Base-by-base conservation (phyloP, 1,284 basidiomycete species). In the Malassezia furfur region DNA sequence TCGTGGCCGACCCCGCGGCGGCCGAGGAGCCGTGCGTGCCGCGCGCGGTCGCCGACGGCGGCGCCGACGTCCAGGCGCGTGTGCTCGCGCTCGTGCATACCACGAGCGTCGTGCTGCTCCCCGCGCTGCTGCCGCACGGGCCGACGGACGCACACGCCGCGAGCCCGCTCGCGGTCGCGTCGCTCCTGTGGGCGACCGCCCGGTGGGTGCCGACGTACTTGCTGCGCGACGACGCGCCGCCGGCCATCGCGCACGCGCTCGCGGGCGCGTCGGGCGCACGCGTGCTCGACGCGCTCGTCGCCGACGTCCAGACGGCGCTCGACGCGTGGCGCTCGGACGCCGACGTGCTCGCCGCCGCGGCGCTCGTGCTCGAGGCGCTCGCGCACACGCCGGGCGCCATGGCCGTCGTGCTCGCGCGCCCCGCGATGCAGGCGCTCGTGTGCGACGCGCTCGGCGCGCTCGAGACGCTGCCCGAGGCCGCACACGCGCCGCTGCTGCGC, bases 181-280 rank as follows among this genome's bases (percentile, higher is more conserved):
- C 68, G 14, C 50, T 65, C 14, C 52, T 72, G 3, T 68, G 66
- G 66, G 64, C 71, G 37, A 64, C 57, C 1, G 67, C 61, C 10
- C 66, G 70, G 12, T 71, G 68, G 68, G 64, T 62, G 32, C 65
- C 67, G 7, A 56, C 61, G 35, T 75, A 63, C 59, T 63, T 65
- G 11, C 57, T 68, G 15, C 57, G 54, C 40, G 52, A 48, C 47
- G 51, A 57, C 31, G 50, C 52, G 22, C 31, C 32, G 30, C 19
- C 19, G 17, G 48, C 56, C 12, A 54, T 58, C 28, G 49, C 48
- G 37, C 37, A 62, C 34, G 48, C 64, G 50, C 62, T 72, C 19
- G 57, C 54, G 21, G 64, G 61, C 25, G 48, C 58, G 22, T 51
- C 52, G 2, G 66, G 67, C 5, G 50, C 43, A 19, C 40, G 55